phyloP scores from a whole-genome alignment of 805 yeast genomes.

The Cyberlindnera mycetangii region DNA sequence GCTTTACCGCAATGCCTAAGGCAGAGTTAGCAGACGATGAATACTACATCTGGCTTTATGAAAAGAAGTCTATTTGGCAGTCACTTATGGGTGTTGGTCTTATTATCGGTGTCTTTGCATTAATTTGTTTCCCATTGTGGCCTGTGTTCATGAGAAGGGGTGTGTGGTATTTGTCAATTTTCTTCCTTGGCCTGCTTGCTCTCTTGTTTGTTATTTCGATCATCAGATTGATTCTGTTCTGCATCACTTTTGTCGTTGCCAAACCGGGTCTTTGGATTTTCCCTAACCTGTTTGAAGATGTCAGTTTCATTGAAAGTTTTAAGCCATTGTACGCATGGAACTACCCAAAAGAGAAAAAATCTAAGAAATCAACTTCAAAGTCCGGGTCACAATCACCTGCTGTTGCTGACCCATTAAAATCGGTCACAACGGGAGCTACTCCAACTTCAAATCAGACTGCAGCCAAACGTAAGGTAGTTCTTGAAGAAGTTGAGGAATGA shows the following conservation, averaged over 20 bases:
- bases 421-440: slow-evolving; percentile 9
- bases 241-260: slow-evolving; percentile 52
- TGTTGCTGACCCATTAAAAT: slow-evolving; percentile 4
- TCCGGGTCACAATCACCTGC: slow-evolving; percentile 1
- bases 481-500: slow-evolving; percentile 31
- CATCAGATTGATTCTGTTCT: slow-evolving; percentile 68
- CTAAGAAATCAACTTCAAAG: slow-evolving; percentile 19
- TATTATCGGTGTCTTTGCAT: slow-evolving; percentile 60
- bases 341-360: slow-evolving; percentile 29
- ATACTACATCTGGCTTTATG: slow-evolving; percentile 83
- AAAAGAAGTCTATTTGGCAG: slow-evolving; percentile 54
- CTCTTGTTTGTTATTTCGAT: slow-evolving; percentile 76
- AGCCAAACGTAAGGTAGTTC: slow-evolving; percentile 26
- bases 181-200: slow-evolving; percentile 67
- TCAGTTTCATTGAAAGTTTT: slow-evolving; percentile 91
- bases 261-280: slow-evolving; percentile 90
- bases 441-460: slow-evolving; percentile 3
- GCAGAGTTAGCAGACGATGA: slow-evolving; percentile 62
- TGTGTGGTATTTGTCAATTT: slow-evolving; percentile 87
- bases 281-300: slow-evolving; percentile 94
- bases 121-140: slow-evolving; percentile 91
- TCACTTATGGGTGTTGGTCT: slow-evolving; percentile 37
- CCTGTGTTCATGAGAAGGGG: slow-evolving; percentile 85
- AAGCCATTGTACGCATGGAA: slow-evolving; percentile 67
- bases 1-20: slow-evolving; percentile 49